Evolutionary conservation across 306 rosid species (phyloP).

Genomic region (Lithocarpus polystachyus): DNA sequence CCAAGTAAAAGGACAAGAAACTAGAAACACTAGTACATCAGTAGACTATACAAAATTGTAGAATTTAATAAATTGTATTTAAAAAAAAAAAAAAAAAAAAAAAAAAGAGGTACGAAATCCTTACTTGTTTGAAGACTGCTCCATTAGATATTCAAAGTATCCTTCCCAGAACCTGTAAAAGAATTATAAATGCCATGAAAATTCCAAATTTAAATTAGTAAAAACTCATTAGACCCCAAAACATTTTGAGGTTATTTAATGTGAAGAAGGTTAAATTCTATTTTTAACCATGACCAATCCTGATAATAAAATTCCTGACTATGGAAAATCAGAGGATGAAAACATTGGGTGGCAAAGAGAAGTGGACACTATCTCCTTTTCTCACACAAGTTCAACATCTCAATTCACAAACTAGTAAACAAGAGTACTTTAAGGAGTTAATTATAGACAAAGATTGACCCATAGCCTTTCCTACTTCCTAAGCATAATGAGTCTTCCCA

Average conservation of each 20-base stretch:
- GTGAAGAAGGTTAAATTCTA: neutral
- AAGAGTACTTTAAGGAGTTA: neutral
- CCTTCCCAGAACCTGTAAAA: constrained; percentile 95
- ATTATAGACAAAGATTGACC: neutral
- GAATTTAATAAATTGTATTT: neutral
- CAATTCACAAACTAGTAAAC: neutral
- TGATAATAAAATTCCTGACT: neutral
- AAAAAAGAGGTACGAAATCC: constrained; percentile 23
- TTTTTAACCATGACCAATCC: neutral
- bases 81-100: neutral
- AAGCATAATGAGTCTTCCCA: neutral
- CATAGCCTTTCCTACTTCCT: neutral
- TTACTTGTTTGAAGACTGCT: constrained; percentile 81
- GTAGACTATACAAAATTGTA: neutral
- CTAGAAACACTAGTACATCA: neutral
- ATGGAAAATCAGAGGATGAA: neutral
- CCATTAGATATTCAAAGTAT: constrained; percentile 92
- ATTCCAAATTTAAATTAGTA: neutral
- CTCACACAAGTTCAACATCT: neutral
- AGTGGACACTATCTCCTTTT: neutral
- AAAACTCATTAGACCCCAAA: neutral
- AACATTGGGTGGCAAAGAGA: neutral
- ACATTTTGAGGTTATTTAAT: neutral
- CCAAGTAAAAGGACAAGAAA: neutral
- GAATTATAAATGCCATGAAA: constrained; percentile 10